Conservation (phyloP, 768 basidiomycete genomes). For the Hygrocybe punicea region DNA sequence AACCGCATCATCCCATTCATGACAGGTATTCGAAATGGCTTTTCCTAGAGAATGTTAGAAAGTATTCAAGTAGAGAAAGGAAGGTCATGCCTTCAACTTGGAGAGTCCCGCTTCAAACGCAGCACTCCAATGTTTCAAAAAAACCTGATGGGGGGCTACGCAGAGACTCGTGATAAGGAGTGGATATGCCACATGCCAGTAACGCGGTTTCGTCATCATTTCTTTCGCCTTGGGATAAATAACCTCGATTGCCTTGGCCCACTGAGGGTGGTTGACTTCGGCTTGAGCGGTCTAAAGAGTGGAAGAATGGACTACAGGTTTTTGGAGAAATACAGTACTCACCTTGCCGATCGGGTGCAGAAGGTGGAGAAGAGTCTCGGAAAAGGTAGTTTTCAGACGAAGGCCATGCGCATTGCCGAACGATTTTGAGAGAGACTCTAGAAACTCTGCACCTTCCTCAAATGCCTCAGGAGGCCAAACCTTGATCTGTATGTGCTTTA, state of each 20-base stretch:
- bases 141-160: slow-evolving; percentile 81
- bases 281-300: slow-evolving; percentile 77
- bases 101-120: slow-evolving; percentile 70
- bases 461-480: slow-evolving; percentile 94
- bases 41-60: slow-evolving; percentile 56
- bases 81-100: slow-evolving; percentile 68
- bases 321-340: slow-evolving; percentile 3
- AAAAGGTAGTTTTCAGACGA: slow-evolving; percentile 78
- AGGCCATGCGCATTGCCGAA: slow-evolving; percentile 83
- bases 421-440: slow-evolving; percentile 77
- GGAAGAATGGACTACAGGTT: slow-evolving; percentile 4
- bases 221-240: slow-evolving; percentile 80
- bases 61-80: not conserved
- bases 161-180: slow-evolving; percentile 80
- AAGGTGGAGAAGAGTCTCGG: slow-evolving; percentile 71
- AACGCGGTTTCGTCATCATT: slow-evolving; percentile 84
- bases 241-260: slow-evolving; percentile 86
- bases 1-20: slow-evolving; percentile 82
- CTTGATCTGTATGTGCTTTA: slow-evolving; percentile 81
- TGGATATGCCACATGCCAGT: slow-evolving; percentile 86
- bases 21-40: slow-evolving; percentile 60
- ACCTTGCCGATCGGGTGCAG: slow-evolving; percentile 90
- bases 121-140: slow-evolving; percentile 74
- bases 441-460: slow-evolving; percentile 89
- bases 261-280: slow-evolving; percentile 92